Conservation (phyloP, 352 stramenopile genomes). For the Plasmopara halstedii region DNA sequence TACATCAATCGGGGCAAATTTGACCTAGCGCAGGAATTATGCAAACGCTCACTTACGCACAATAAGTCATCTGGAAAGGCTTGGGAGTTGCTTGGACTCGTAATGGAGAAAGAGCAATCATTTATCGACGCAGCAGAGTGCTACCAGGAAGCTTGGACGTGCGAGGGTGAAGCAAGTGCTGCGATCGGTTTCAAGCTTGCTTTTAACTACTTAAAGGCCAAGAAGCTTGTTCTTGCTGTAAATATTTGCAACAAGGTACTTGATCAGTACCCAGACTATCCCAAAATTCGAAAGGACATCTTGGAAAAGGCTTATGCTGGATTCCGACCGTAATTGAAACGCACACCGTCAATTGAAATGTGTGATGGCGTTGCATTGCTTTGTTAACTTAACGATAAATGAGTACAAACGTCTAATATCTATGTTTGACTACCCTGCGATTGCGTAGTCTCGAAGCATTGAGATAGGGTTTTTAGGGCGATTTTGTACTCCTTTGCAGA, state of each 20-base stretch:
- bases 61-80: constrained; percentile 90
- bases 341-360: constrained; percentile 5
- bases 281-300: constrained; percentile 92
- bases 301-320: constrained; percentile 85
- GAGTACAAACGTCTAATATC: constrained; percentile 8
- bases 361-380: constrained; percentile 14
- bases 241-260: constrained; percentile 92
- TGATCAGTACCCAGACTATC: constrained; percentile 91
- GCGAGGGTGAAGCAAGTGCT: constrained; percentile 77
- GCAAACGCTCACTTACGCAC: constrained; percentile 87
- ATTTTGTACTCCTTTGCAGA: constrained; percentile 79
- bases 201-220: constrained; percentile 95
- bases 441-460: constrained; percentile 60
- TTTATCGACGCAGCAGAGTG: constrained; percentile 90
- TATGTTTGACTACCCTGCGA: constrained; percentile 34
- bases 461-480: constrained; percentile 63
- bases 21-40: constrained; percentile 90
- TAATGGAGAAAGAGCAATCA: constrained; percentile 93
- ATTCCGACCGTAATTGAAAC: constrained; percentile 70
- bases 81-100: constrained; percentile 90
- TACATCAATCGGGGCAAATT: constrained; percentile 90
- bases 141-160: constrained; percentile 87
- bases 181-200: constrained; percentile 91
- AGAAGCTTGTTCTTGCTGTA: constrained; percentile 85
- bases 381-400: constrained; percentile 13